These are phyloP conservation scores for Termitomyces sp. DNA, from an alignment of 768 basidiomycete species.

Conservation along the genomic window DNA sequence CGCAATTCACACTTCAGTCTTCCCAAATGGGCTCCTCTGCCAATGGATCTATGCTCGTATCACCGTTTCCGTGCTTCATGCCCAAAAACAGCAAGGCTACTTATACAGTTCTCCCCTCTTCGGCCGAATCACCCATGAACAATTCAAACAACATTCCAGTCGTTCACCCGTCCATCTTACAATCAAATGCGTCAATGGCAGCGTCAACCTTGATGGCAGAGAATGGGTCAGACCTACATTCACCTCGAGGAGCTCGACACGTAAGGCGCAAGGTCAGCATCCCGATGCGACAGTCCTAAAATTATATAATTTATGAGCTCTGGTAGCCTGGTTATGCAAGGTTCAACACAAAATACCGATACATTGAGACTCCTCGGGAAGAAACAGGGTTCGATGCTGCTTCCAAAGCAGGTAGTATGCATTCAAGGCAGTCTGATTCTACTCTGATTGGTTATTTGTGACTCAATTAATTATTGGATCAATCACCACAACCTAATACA, in stretches of 20 bases:
- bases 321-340: background rate
- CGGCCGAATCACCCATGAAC: background rate
- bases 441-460: background rate
- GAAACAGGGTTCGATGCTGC: background rate
- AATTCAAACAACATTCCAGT: background rate
- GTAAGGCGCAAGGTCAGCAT: background rate
- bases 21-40: too few relatives aligned
- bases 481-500: too few relatives aligned
- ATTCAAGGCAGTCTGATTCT: background rate
- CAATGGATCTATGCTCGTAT: background rate
- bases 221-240: background rate
- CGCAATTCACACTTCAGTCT: background rate
- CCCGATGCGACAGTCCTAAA: background rate
- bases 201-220: background rate
- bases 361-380: background rate
- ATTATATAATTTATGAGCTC: background rate
- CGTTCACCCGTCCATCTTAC: background rate
- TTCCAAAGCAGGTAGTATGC: background rate
- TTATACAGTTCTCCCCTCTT: background rate
- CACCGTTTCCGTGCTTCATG: background rate
- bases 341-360: background rate
- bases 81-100: background rate
- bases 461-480: background rate
- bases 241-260: background rate
- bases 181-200: background rate